phyloP scores from a whole-genome alignment of 495 filamentous ascomycete species.

The Sphaerosporella brunnea region DNA sequence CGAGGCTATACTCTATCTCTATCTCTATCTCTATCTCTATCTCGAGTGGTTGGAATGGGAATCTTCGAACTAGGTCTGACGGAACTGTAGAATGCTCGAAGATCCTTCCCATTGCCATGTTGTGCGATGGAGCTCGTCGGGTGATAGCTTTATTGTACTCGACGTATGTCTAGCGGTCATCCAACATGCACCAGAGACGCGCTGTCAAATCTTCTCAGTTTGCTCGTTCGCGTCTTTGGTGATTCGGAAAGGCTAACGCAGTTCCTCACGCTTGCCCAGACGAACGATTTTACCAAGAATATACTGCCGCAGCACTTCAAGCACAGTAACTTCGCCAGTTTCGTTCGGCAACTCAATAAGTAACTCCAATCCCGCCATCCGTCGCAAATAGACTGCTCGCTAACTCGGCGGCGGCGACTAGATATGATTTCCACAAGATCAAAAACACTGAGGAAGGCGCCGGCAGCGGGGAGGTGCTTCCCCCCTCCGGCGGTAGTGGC shows the following conservation, averaged over 20 bases:
- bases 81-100: constrained; percentile 67
- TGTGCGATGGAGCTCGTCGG: constrained; percentile 86
- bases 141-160: constrained; percentile 91
- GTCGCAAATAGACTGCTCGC: not conserved
- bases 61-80: constrained; percentile 6
- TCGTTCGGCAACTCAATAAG: constrained; percentile 96
- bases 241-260: constrained; percentile 4
- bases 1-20: too few relatives aligned
- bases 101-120: constrained; percentile 82
- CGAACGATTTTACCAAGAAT: constrained; percentile 93
- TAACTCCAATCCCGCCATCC: constrained; percentile 33
- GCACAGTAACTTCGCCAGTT: constrained; percentile 98
- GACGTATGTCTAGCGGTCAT: constrained; percentile 54
- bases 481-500: constrained; percentile 1
- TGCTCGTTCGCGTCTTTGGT: not conserved
- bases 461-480: constrained; percentile 64
- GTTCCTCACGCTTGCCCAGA: constrained; percentile 36
- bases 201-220: constrained; percentile 7
- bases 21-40: too few relatives aligned
- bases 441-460: constrained; percentile 87
- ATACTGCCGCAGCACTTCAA: constrained; percentile 98
- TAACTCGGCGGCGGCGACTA: constrained; percentile 15
- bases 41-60: too few relatives aligned
- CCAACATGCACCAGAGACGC: too few relatives aligned
- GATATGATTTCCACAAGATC: constrained; percentile 87